A percentile compares a stretch with the other conserved stretches of the same genome.
Conservation (phyloP, 768 basidiomycete species). For the Holtermanniella nyarrowii region DNA sequence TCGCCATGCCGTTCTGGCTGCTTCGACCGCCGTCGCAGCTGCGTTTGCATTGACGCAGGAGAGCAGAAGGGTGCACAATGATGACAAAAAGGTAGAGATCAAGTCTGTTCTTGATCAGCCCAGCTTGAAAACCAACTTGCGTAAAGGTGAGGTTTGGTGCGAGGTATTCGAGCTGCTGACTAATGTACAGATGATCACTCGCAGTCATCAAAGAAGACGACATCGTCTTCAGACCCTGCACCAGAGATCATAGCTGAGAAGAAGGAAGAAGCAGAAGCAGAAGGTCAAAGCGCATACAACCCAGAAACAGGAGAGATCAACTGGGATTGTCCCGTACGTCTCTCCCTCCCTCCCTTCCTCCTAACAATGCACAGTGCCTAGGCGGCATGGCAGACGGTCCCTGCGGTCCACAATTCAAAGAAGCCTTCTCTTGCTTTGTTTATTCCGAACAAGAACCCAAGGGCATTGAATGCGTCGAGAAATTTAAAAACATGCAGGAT, state of each 20-base stretch:
- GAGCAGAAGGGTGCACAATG: slow-evolving; percentile 5
- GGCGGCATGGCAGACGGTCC: slow-evolving; percentile 98
- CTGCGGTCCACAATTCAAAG: slow-evolving; percentile 84
- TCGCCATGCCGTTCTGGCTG: slow-evolving; percentile 1
- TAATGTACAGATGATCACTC: background rate
- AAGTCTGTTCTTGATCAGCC: slow-evolving; percentile 3
- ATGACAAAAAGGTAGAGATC: slow-evolving; percentile 3
- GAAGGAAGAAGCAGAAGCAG: slow-evolving; percentile 11
- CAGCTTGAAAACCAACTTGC: slow-evolving; percentile 12
- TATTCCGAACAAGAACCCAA: slow-evolving; percentile 91
- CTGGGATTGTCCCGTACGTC: slow-evolving; percentile 79
- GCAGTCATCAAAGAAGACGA: slow-evolving; percentile 3
- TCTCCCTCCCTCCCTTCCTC: background rate
- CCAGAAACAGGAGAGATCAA: slow-evolving; percentile 98
- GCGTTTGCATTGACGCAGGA: slow-evolving; percentile 1
- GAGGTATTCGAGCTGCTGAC: background rate
- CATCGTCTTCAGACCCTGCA: slow-evolving; percentile 1
- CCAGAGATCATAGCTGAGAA: slow-evolving; percentile 16
- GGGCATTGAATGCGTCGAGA: slow-evolving; percentile 94
- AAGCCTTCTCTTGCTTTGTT: slow-evolving; percentile 94
- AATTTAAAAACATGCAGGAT: slow-evolving; percentile 93
- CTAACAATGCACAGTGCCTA: slow-evolving; percentile 49
- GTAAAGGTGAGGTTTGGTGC: slow-evolving; percentile 7
- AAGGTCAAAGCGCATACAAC: slow-evolving; percentile 60
- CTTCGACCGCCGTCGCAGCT: slow-evolving; percentile 1